phyloP scores from a whole-genome alignment of 768 basidiomycete species.

The Mycena epipterygia region DNA sequence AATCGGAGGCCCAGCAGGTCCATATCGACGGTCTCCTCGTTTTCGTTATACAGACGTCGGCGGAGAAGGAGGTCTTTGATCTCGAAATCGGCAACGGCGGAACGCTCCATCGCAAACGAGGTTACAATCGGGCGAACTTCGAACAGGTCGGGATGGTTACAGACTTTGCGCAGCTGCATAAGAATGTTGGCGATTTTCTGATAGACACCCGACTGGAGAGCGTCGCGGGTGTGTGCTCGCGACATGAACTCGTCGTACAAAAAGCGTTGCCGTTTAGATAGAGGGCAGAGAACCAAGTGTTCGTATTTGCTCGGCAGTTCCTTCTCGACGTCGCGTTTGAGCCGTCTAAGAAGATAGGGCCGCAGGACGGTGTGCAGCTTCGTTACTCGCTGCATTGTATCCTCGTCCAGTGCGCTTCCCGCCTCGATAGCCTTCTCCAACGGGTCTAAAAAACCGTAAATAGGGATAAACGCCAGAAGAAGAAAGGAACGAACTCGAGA shows the following conservation, averaged over 20 bases:
- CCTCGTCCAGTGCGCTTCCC: conserved; percentile 81
- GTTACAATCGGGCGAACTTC: conserved; percentile 89
- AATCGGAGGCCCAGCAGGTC: conserved; percentile 77
- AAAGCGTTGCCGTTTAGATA: conserved; percentile 95
- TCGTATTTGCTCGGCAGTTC: conserved; percentile 95
- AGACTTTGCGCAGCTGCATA: conserved; percentile 98
- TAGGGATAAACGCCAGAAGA: not conserved
- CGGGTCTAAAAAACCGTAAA: conserved; percentile 69
- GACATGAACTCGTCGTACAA: conserved; percentile 98
- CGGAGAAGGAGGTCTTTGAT: conserved; percentile 92
- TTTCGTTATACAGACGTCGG: conserved; percentile 72
- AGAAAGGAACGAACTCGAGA: conserved; percentile 78
- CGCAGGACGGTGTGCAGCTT: conserved; percentile 96
- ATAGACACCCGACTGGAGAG: conserved; percentile 87
- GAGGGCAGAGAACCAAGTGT: conserved; percentile 87
- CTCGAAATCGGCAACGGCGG: conserved; percentile 83
- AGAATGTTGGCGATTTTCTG: conserved; percentile 94
- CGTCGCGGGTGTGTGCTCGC: conserved; percentile 85
- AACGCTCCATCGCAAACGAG: conserved; percentile 81
- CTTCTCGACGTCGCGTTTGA: conserved; percentile 98
- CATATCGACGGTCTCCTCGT: conserved; percentile 69
- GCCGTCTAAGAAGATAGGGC: conserved; percentile 94
- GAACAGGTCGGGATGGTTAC: conserved; percentile 94
- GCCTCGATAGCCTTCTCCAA: conserved; percentile 95
- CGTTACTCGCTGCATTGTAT: conserved; percentile 85